Evolutionary conservation across 805 yeast genomes (phyloP).

Genomic region (Ogataea ramenticola): DNA sequence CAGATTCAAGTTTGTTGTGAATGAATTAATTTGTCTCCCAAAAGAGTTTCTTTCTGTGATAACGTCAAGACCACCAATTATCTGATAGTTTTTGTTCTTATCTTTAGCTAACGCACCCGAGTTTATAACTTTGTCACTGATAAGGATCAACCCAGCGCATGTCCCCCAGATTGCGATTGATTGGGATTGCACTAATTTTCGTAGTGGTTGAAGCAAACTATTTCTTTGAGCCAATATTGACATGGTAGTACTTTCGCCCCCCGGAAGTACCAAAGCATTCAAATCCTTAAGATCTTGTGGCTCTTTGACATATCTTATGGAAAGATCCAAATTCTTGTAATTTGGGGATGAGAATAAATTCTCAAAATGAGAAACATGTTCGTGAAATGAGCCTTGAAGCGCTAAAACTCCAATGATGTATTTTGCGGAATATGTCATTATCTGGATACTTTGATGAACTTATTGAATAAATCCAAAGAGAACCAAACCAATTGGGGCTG

Average conservation of each 20-base stretch:
- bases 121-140: conserved; percentile 45
- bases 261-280: conserved; percentile 60
- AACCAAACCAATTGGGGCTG: too few relatives aligned
- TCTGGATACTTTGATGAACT: too few relatives aligned
- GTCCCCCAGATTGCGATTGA: conserved; percentile 73
- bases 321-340: conserved; percentile 24
- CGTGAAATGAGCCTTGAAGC: conserved; percentile 72
- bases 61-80: conserved; percentile 60
- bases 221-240: conserved; percentile 65
- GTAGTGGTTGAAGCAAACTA: conserved; percentile 47
- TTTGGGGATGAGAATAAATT: conserved; percentile 21
- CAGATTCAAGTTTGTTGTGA: conserved; percentile 39
- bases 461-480: too few relatives aligned
- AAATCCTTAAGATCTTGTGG: conserved; percentile 41
- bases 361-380: conserved; percentile 50
- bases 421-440: background rate
- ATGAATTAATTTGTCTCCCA: conserved; percentile 71
- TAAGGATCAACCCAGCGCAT: conserved; percentile 73
- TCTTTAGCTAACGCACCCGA: conserved; percentile 17
- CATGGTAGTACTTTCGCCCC: conserved; percentile 65
- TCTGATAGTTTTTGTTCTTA: conserved; percentile 26
- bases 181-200: conserved; percentile 38
- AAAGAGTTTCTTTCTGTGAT: conserved; percentile 66
- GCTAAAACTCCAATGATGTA: conserved; percentile 65
- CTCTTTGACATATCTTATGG: conserved; percentile 43